These are phyloP conservation scores for Tilletia caries DNA, from an alignment of 1,284 basidiomycete species.

Conservation along the genomic window DNA sequence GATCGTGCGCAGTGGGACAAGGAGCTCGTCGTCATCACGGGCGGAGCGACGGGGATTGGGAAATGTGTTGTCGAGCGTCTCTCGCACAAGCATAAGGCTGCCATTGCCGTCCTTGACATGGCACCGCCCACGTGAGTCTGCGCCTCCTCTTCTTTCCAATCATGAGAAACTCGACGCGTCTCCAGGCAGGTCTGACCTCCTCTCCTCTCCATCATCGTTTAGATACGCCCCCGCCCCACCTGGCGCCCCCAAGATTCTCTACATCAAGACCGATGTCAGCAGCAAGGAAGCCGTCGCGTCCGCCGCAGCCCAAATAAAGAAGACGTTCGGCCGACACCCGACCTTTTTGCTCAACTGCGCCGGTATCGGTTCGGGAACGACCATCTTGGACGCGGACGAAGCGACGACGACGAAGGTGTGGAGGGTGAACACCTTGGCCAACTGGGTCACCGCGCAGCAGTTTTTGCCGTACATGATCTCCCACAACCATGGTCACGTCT, in stretches of 20 bases:
- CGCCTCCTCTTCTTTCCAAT: neutral
- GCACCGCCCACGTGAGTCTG: constrained; percentile 28
- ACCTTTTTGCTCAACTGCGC: constrained; percentile 48
- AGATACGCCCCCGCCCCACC: constrained; percentile 38
- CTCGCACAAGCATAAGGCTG: constrained; percentile 35
- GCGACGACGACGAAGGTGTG: constrained; percentile 33
- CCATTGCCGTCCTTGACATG: constrained; percentile 50
- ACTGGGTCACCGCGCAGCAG: constrained; percentile 45
- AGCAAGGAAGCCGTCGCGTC: constrained; percentile 35
- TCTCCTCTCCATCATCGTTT: neutral
- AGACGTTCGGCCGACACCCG: constrained; percentile 27
- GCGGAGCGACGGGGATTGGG: constrained; percentile 50
- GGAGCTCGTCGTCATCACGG: constrained; percentile 51
- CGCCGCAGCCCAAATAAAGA: constrained; percentile 38
- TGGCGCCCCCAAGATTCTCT: constrained; percentile 48
- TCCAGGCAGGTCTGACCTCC: neutral
- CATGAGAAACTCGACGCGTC: neutral
- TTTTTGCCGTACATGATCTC: constrained; percentile 48
- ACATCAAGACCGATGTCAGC: constrained; percentile 49
- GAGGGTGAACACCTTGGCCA: constrained; percentile 47
- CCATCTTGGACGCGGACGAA: constrained; percentile 39
- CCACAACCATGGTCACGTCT: constrained; percentile 49
- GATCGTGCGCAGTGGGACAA: constrained; percentile 42
- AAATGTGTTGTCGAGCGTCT: constrained; percentile 46
- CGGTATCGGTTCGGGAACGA: constrained; percentile 44